Percentiles rank a stretch among this genome's conserved stretches.
Evolutionary conservation across 148 eudicot species (phyloP).

Genomic region (Heliosperma pusillum): DNA sequence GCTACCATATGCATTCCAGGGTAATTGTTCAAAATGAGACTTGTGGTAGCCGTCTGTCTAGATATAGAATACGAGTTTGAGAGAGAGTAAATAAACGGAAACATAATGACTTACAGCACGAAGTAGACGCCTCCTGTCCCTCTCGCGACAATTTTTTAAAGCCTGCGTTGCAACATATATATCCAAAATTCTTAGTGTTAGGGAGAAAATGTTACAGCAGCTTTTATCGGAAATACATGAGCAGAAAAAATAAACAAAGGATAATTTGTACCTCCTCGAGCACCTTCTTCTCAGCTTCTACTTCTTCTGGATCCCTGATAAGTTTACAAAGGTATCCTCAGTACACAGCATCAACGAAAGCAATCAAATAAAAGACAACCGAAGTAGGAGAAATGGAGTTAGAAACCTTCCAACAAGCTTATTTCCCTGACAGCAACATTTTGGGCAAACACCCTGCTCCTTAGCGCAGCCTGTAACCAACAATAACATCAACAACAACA

Average conservation of each 20-base stretch:
- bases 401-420: constrained; percentile 75
- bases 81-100: background rate
- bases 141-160: constrained; percentile 89
- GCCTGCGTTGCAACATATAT: constrained; percentile 44
- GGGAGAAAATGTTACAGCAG: background rate
- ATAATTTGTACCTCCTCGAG: constrained; percentile 60
- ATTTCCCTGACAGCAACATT: constrained; percentile 62
- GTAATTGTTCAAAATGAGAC: background rate
- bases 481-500: background rate
- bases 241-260: background rate
- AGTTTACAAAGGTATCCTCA: constrained; percentile 2
- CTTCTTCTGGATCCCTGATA: constrained; percentile 57
- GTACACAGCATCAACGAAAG: background rate
- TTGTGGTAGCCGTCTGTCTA: background rate
- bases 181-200: background rate
- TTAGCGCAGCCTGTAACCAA: constrained; percentile 70
- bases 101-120: constrained; percentile 58
- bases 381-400: background rate
- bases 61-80: background rate
- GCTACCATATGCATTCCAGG: background rate
- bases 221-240: background rate
- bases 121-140: constrained; percentile 75
- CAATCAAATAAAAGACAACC: background rate
- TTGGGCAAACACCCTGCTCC: constrained; percentile 88
- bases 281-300: constrained; percentile 79